These are phyloP conservation scores for Alloteropsis semialata DNA, from an alignment of 176 grass and related monocot species.

Conservation along the genomic window DNA sequence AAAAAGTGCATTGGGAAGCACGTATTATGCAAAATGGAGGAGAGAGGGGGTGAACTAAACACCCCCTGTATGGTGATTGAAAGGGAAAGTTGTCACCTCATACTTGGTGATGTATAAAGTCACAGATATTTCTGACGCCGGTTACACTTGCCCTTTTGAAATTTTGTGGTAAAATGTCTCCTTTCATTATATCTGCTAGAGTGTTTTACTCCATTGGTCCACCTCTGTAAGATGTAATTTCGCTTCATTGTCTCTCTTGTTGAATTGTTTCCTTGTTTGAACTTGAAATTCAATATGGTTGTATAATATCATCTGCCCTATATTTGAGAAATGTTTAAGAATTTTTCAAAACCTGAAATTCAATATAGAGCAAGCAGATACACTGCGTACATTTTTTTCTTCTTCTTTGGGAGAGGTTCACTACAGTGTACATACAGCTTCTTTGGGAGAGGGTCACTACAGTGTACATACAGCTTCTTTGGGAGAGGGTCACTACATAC, in stretches of 20 bases:
- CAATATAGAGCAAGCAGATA: too few species aligned
- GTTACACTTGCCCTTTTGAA: background rate
- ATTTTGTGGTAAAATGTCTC: constrained; percentile 17
- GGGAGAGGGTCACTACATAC: too few species aligned
- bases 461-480: too few species aligned
- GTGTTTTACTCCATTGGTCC: background rate
- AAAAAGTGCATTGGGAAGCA: too few species aligned
- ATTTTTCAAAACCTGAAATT: background rate
- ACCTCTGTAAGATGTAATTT: background rate
- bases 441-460: too few species aligned
- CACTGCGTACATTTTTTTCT: too few species aligned
- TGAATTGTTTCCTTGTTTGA: background rate
- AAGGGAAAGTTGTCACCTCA: background rate
- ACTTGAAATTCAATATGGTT: background rate
- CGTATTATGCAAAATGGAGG: too few species aligned
- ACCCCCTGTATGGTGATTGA: background rate
- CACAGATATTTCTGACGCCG: background rate
- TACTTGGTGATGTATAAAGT: background rate
- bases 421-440: too few species aligned
- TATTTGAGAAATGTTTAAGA: background rate
- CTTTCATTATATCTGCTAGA: background rate
- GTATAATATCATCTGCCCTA: background rate
- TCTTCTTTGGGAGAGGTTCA: too few species aligned
- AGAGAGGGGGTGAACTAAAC: too few species aligned
- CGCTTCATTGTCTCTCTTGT: background rate